Conservation (phyloP, 371 early-diverging fungal species). For the Entomophthora muscae region DNA sequence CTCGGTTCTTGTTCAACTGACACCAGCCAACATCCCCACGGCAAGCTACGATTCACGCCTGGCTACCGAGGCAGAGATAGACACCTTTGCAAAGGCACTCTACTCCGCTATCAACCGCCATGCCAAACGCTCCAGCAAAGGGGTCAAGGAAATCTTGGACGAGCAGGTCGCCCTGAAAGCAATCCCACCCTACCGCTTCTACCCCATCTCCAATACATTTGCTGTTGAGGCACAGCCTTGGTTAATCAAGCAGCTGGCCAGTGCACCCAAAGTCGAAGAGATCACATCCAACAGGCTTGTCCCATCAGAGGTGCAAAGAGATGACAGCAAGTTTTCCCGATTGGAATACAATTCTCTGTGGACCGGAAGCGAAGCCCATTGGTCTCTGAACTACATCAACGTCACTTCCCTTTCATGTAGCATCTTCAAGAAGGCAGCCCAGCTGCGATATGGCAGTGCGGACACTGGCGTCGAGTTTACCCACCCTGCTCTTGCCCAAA, state of each 20-base stretch:
- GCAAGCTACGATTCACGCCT: background rate
- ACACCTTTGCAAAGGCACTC: background rate
- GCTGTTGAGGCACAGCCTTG: background rate
- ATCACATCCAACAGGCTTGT: slow-evolving; percentile 7
- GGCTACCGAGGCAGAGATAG: background rate
- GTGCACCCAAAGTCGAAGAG: slow-evolving; percentile 1
- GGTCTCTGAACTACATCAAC: slow-evolving; percentile 1
- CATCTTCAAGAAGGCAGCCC: background rate
- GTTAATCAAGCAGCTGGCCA: background rate
- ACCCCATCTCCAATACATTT: slow-evolving; percentile 7
- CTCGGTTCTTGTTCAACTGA: background rate
- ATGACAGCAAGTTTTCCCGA: no score
- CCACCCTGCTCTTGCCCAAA: background rate
- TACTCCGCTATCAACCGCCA: background rate
- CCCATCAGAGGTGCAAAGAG: no score
- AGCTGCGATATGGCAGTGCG: slow-evolving; percentile 2
- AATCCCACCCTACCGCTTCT: slow-evolving; percentile 1
- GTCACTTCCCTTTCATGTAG: background rate
- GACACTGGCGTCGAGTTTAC: slow-evolving; percentile 3
- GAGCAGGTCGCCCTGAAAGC: background rate
- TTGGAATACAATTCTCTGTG: no score
- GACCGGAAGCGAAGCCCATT: background rate
- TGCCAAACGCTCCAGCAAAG: background rate
- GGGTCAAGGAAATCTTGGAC: background rate
- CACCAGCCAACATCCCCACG: background rate